Evolutionary conservation across 2,329 filamentous ascomycete species (phyloP), one percentile per base, ranked within the genome.

Genomic region (Botrytis aclada): DNA sequence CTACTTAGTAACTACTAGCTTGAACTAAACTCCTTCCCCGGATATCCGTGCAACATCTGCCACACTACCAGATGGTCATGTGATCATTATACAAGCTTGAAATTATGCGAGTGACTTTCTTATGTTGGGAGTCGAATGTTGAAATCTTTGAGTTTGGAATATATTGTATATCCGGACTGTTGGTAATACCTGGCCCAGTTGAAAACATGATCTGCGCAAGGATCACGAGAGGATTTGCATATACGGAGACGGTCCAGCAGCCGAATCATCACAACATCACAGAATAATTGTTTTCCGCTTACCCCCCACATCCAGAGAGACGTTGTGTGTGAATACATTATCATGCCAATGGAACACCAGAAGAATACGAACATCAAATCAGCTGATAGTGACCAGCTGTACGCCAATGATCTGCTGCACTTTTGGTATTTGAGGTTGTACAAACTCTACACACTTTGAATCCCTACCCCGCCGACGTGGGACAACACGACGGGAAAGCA

Each of bases 351-450:
- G 32, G 43, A 12, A 37, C 45, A 54, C 34, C 32, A 67, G 12
- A 39, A 39, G 18, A 8, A 54, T 67, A 67, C 45, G 64, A 67
- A 41, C 3, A 56, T 41, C 20, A n/a, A 22, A 67, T 67, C 64
- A 56, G 64, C 64, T 67, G 64, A 67, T 67, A 47, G 34, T 37
- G 32, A 25, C 45, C 25, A 39, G 32, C 64, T n/a, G 63, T 37
- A n/a, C 22, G 45, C 64, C 32, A 56, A 41, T 41, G 29, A 54
- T 32, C 18, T 18, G 25, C 62, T 45, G 45, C 63, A 51, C 16
- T 29, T 34, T 39, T 25, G 34, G 65, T 56, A 56, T 67, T 39
- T 32, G 39, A 45, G 18, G 39, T 45, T 22, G n/a, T 25, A 45
- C 61, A 32, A 47, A 37, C 29, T 34, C 22, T 65, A 18, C 63